phyloP scores from a whole-genome alignment of 2,329 filamentous ascomycete genomes.

The Ophiostoma quercus region DNA sequence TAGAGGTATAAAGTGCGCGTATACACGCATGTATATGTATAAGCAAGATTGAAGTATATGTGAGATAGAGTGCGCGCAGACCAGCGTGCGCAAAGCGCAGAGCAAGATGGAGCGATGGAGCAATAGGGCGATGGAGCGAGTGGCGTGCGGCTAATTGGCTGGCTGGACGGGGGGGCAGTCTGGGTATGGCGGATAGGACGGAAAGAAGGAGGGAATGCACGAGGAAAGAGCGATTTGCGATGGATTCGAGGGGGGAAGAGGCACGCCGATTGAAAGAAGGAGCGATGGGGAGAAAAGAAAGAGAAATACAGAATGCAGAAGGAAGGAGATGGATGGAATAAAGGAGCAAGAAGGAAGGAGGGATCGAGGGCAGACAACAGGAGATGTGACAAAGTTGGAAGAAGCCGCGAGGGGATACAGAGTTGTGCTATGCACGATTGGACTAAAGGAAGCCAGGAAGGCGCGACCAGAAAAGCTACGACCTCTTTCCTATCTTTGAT shows the following conservation, averaged over 20 bases:
- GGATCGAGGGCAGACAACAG: not conserved
- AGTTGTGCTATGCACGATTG: not conserved
- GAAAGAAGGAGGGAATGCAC: not conserved
- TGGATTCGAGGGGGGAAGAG: not conserved
- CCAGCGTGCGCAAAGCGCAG: not conserved
- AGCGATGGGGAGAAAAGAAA: not conserved
- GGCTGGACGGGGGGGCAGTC: not conserved
- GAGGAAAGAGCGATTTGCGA: not conserved
- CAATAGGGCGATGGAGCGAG: not conserved
- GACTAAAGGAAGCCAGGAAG: not conserved
- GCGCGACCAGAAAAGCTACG: not conserved
- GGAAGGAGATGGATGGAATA: not conserved
- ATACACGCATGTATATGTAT: not conserved
- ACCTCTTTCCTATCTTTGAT: not conserved
- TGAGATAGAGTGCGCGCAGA: slow-evolving; percentile 8
- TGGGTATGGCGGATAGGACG: not conserved
- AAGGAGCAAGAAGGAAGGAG: not conserved
- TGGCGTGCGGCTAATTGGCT: not conserved
- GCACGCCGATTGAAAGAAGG: not conserved
- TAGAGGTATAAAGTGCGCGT: not conserved
- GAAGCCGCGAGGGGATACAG: not conserved
- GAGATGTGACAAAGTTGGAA: not conserved
- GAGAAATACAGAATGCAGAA: not conserved
- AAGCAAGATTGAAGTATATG: not conserved
- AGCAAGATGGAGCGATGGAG: not conserved